A percentile compares a stretch with the other conserved stretches of the same genome.
phyloP scores from a whole-genome alignment of 2,329 filamentous ascomycete species.

The Ceratocystis colombiana region DNA sequence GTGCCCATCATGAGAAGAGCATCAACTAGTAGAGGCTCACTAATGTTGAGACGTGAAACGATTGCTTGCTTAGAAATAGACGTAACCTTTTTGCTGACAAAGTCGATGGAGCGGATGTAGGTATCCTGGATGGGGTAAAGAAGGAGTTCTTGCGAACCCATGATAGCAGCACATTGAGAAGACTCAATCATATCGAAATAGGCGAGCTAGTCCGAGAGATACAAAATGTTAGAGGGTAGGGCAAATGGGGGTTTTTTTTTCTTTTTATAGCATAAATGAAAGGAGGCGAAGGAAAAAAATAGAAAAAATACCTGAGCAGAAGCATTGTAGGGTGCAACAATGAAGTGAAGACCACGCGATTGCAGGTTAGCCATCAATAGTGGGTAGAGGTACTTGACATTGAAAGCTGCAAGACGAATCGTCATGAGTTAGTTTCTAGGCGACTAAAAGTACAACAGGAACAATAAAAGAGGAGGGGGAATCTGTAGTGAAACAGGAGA shows the following conservation, averaged over 20 bases:
- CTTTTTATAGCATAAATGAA: slow-evolving; percentile 27
- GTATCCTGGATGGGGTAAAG: slow-evolving; percentile 74
- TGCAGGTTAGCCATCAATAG: slow-evolving; percentile 66
- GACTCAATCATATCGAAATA: slow-evolving; percentile 62
- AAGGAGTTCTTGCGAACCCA: slow-evolving; percentile 74
- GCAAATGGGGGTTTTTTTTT: slow-evolving; percentile 15
- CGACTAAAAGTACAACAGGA: not conserved
- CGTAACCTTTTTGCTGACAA: slow-evolving; percentile 55
- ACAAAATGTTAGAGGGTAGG: slow-evolving; percentile 8
- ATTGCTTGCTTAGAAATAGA: slow-evolving; percentile 57
- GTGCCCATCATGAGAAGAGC: slow-evolving; percentile 74
- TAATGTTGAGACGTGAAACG: slow-evolving; percentile 52
- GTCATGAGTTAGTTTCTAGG: not conserved
- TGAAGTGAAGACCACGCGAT: slow-evolving; percentile 59
- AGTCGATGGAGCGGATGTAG: slow-evolving; percentile 58
- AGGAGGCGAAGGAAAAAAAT: not conserved
- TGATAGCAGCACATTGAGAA: slow-evolving; percentile 63
- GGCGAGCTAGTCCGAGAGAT: slow-evolving; percentile 49
- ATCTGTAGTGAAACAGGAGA: not conserved
- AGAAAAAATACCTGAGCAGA: slow-evolving; percentile 60
- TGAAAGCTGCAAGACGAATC: slow-evolving; percentile 48
- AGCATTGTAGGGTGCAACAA: slow-evolving; percentile 79
- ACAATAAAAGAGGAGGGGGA: not conserved
- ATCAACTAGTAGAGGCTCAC: slow-evolving; percentile 68
- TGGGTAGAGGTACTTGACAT: slow-evolving; percentile 61